Evolutionary conservation across 1,284 basidiomycete genomes (phyloP).

Genomic region (Cystobasidium pallidum): DNA sequence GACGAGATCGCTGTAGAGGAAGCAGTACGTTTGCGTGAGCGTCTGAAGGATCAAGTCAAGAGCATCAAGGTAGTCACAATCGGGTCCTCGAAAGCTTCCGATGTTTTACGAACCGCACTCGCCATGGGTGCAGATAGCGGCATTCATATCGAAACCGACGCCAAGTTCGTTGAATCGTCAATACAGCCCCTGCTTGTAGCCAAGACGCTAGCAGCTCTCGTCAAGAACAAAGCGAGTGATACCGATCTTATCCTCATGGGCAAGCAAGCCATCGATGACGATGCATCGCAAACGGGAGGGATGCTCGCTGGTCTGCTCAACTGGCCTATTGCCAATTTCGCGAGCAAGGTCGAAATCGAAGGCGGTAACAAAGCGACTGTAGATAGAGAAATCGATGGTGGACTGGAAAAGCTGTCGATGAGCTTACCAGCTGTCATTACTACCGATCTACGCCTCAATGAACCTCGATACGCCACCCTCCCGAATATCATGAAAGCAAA

Average conservation of each 20-base stretch:
- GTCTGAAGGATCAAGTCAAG: slow-evolving; percentile 70
- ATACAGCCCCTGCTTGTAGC: slow-evolving; percentile 87
- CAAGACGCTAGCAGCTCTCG: slow-evolving; percentile 76
- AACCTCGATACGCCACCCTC: slow-evolving; percentile 89
- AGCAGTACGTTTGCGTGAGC: slow-evolving; percentile 88
- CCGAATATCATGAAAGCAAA: slow-evolving; percentile 70
- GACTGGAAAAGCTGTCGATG: slow-evolving; percentile 79
- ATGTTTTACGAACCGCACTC: slow-evolving; percentile 91
- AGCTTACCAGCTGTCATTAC: slow-evolving; percentile 85
- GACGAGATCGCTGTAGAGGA: slow-evolving; percentile 99
- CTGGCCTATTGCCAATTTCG: slow-evolving; percentile 95
- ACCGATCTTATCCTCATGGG: slow-evolving; percentile 90
- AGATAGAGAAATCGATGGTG: slow-evolving; percentile 92
- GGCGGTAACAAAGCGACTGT: slow-evolving; percentile 72
- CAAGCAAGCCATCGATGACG: slow-evolving; percentile 99
- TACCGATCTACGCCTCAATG: slow-evolving; percentile 80
- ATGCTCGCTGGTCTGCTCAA: slow-evolving; percentile 92
- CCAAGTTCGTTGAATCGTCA: slow-evolving; percentile 62
- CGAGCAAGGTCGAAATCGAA: slow-evolving; percentile 80
- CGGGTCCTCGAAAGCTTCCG: slow-evolving; percentile 84
- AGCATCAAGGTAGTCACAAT: slow-evolving; percentile 90
- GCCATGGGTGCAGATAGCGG: slow-evolving; percentile 97
- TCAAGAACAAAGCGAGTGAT: slow-evolving; percentile 67
- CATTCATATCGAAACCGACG: slow-evolving; percentile 85
- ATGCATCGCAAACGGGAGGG: slow-evolving; percentile 94